phyloP scores from a whole-genome alignment of 2,329 filamentous ascomycete species.

The Parafenestella ontariensis region DNA sequence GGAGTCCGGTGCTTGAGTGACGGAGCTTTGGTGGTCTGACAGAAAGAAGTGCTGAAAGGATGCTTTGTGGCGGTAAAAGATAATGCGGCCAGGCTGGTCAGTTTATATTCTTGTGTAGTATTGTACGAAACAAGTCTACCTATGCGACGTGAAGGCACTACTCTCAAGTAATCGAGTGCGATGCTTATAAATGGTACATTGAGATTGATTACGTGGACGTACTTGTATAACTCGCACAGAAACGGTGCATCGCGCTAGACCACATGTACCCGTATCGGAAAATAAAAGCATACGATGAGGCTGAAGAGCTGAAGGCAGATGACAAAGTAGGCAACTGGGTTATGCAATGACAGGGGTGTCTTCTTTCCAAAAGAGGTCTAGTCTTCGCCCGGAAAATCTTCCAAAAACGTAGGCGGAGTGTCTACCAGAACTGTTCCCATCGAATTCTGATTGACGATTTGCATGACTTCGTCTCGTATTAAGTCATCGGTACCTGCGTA shows the following conservation, averaged over 20 bases:
- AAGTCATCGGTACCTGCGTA: constrained; percentile 30
- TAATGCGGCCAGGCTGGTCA: no score
- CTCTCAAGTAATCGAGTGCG: no score
- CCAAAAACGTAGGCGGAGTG: constrained; percentile 4
- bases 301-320: background rate
- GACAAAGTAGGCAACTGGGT: background rate
- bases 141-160: no score
- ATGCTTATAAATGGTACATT: no score
- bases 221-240: no score
- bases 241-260: no score
- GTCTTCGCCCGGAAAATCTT: constrained; percentile 10
- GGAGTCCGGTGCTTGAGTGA: background rate
- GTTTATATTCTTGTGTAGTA: no score
- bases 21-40: background rate
- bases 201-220: no score
- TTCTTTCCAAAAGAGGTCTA: constrained; percentile 18
- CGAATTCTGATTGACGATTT: constrained; percentile 20
- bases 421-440: constrained; percentile 9
- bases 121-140: no score
- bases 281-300: background rate
- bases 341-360: constrained; percentile 9
- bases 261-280: no score
- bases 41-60: background rate
- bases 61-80: background rate
- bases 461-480: constrained; percentile 36